phyloP scores from a whole-genome alignment of 1,139 yeast genomes.

The Blastobotrys petasosporus region DNA sequence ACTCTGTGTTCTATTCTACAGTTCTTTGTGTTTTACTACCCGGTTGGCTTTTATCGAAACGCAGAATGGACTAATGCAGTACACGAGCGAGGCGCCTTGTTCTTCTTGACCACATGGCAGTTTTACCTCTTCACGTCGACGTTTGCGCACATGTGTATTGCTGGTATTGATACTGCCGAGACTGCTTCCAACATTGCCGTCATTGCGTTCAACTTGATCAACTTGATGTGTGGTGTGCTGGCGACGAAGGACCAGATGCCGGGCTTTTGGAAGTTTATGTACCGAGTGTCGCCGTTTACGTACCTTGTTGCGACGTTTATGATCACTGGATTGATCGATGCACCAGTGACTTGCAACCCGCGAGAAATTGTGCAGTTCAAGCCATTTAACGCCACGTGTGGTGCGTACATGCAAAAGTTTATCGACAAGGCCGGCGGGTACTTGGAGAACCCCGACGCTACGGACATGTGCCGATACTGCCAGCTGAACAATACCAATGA shows the following conservation, averaged over 20 bases:
- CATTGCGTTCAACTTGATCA: slow-evolving; percentile 57
- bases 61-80: slow-evolving; percentile 43
- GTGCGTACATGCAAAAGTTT: slow-evolving; percentile 42
- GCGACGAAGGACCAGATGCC: slow-evolving; percentile 50
- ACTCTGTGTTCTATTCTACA: slow-evolving; percentile 56
- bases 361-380: slow-evolving; percentile 47
- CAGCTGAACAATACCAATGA: slow-evolving; percentile 48
- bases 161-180: slow-evolving; percentile 60
- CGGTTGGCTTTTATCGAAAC: slow-evolving; percentile 50
- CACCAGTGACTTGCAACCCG: slow-evolving; percentile 47
- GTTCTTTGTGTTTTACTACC: slow-evolving; percentile 75
- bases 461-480: slow-evolving; percentile 56
- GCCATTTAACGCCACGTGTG: slow-evolving; percentile 63
- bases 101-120: slow-evolving; percentile 52
- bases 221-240: slow-evolving; percentile 80
- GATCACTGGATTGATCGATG: slow-evolving; percentile 47
- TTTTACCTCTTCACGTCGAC: slow-evolving; percentile 59
- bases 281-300: slow-evolving; percentile 63
- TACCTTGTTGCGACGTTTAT: slow-evolving; percentile 59
- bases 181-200: slow-evolving; percentile 68
- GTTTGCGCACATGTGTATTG: slow-evolving; percentile 57
- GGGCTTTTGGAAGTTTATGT: slow-evolving; percentile 67
- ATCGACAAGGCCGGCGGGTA: slow-evolving; percentile 45
- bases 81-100: slow-evolving; percentile 58
- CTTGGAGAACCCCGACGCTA: slow-evolving; percentile 45